phyloP scores from a whole-genome alignment of 2,329 filamentous ascomycete species.

The Simplicillium sp. region DNA sequence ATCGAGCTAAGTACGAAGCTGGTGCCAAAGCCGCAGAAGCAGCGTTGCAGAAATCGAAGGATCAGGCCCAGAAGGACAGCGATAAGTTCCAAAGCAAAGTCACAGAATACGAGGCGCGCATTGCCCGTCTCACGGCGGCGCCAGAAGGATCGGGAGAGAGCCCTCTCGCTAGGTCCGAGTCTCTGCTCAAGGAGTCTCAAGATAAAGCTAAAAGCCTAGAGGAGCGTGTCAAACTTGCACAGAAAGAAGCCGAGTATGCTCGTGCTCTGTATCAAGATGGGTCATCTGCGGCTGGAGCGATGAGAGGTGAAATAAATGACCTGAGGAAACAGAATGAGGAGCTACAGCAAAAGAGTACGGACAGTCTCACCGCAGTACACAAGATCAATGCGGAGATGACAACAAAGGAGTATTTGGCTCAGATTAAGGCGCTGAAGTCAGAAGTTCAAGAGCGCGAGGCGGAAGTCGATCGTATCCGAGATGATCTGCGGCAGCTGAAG shows the following conservation, averaged over 20 bases:
- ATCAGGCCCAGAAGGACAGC: slow-evolving; percentile 20
- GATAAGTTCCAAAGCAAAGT: slow-evolving; percentile 27
- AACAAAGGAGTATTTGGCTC: slow-evolving; percentile 21
- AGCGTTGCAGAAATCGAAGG: slow-evolving; percentile 16
- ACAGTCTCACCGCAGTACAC: slow-evolving; percentile 38
- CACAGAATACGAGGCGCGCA: slow-evolving; percentile 22
- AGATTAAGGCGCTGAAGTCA: slow-evolving; percentile 29
- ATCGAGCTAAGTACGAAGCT: slow-evolving; percentile 37
- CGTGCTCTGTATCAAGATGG: slow-evolving; percentile 50
- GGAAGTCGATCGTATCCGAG: slow-evolving; percentile 35
- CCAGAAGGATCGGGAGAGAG: slow-evolving; percentile 13
- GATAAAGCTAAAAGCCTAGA: slow-evolving; percentile 30
- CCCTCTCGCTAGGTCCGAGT: slow-evolving; percentile 16
- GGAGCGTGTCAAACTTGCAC: slow-evolving; percentile 26
- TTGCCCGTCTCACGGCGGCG: slow-evolving; percentile 17
- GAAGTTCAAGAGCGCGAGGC: slow-evolving; percentile 40
- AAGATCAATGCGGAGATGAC: slow-evolving; percentile 30
- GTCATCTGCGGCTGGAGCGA: slow-evolving; percentile 34
- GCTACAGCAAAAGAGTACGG: slow-evolving; percentile 30
- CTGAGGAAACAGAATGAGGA: slow-evolving; percentile 31
- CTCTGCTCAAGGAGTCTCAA: slow-evolving; percentile 24
- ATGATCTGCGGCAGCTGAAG: slow-evolving; percentile 38
- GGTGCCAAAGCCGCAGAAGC: slow-evolving; percentile 31
- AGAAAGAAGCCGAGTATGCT: slow-evolving; percentile 45
- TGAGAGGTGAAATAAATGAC: slow-evolving; percentile 35